A percentile compares a stretch with the other conserved stretches of the same genome.
phyloP scores from a whole-genome alignment of 2,329 filamentous ascomycete species.

The Cercospora berteroae region DNA sequence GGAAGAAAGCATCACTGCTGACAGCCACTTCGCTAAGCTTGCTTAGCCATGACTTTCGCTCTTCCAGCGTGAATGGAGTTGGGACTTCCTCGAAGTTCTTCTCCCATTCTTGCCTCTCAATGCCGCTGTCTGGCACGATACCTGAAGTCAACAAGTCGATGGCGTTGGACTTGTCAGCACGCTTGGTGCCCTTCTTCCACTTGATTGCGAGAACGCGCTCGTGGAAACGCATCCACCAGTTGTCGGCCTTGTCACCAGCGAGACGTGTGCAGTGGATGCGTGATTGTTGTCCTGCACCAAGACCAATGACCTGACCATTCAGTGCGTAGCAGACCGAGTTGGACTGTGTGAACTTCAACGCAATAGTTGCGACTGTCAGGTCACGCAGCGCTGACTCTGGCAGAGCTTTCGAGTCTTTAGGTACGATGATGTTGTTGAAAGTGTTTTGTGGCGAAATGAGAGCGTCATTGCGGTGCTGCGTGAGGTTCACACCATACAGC shows the following conservation, averaged over 20 bases:
- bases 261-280: constrained; percentile 98
- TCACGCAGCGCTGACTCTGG: constrained; percentile 82
- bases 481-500: constrained; percentile 83
- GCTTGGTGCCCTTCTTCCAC: constrained; percentile 97
- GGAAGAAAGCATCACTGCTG: constrained; percentile 97
- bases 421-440: constrained; percentile 81
- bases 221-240: constrained; percentile 99
- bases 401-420: constrained; percentile 71
- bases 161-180: constrained; percentile 95
- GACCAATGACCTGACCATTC: constrained; percentile 88
- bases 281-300: constrained; percentile 94
- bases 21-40: constrained; percentile 81
- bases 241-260: constrained; percentile 96
- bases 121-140: constrained; percentile 76
- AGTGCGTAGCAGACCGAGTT: constrained; percentile 98
- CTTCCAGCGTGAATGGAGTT: constrained; percentile 73
- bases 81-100: constrained; percentile 88
- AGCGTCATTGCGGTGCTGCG: constrained; percentile 90
- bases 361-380: constrained; percentile 91
- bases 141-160: constrained; percentile 94
- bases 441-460: constrained; percentile 76
- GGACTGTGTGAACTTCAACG: constrained; percentile 97
- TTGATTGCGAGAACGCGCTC: constrained; percentile 80
- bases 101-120: constrained; percentile 85
- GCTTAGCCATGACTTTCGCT: constrained; percentile 80